phyloP scores from a whole-genome alignment of 441 rosid genomes.

The Pelargonium australe region DNA sequence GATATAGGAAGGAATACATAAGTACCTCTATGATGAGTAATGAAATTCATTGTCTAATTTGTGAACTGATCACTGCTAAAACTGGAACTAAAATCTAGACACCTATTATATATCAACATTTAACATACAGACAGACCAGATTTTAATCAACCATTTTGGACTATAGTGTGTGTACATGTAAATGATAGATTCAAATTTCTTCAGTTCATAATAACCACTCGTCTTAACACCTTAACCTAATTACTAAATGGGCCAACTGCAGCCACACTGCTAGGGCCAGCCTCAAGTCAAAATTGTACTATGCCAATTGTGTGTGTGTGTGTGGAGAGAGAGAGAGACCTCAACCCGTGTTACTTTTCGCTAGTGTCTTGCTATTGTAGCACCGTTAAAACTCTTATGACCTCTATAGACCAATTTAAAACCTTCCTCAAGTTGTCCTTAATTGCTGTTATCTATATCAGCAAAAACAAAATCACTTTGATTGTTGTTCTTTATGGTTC shows the following conservation, averaged over 20 bases:
- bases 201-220: neutral
- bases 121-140: neutral
- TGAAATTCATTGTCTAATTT: too few species aligned
- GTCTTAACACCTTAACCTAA: neutral
- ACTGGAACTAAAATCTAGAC: conserved; percentile 1
- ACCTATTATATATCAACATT: neutral
- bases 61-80: too few species aligned
- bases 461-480: neutral
- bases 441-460: neutral
- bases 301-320: neutral
- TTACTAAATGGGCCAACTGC: neutral
- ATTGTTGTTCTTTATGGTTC: neutral
- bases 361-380: neutral
- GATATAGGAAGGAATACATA: neutral
- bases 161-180: neutral
- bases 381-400: neutral
- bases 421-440: neutral
- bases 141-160: neutral
- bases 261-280: neutral
- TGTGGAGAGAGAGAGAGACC: neutral
- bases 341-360: neutral
- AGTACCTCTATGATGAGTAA: too few species aligned
- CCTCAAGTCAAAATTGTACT: neutral
- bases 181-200: neutral
- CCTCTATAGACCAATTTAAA: conserved; percentile 5